Evolutionary conservation across 352 stramenopile species (phyloP).

Genomic region (Discostella stelligera): DNA sequence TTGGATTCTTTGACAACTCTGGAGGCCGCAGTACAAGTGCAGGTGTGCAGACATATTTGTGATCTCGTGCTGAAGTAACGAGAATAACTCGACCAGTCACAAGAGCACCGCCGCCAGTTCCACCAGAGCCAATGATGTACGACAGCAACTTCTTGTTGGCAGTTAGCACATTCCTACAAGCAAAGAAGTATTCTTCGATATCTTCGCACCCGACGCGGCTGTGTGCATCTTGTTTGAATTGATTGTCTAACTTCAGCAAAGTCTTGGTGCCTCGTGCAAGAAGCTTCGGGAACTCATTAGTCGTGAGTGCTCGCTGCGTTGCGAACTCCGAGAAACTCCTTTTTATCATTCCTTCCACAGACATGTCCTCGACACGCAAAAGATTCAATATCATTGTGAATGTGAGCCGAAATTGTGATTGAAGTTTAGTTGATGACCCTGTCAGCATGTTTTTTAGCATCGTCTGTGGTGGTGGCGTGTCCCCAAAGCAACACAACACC

Average conservation of each 20-base stretch:
- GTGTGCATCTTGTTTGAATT: slow-evolving; percentile 66
- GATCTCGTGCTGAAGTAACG: slow-evolving; percentile 62
- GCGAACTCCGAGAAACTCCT: slow-evolving; percentile 94
- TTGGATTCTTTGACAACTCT: slow-evolving; percentile 23
- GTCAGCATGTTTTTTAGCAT: slow-evolving; percentile 93
- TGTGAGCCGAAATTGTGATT: slow-evolving; percentile 96
- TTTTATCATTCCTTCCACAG: slow-evolving; percentile 94
- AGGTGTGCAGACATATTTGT: slow-evolving; percentile 62
- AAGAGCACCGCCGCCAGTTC: slow-evolving; percentile 53
- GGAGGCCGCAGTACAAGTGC: slow-evolving; percentile 63
- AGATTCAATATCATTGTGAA: slow-evolving; percentile 99
- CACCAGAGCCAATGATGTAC: slow-evolving; percentile 53
- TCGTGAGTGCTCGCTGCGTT: slow-evolving; percentile 85
- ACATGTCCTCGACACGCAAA: slow-evolving; percentile 87
- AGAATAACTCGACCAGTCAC: slow-evolving; percentile 62
- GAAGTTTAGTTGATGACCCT: slow-evolving; percentile 91
- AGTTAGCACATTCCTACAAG: slow-evolving; percentile 49
- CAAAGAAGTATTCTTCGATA: slow-evolving; percentile 72
- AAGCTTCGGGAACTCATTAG: slow-evolving; percentile 79
- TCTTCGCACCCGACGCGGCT: slow-evolving; percentile 68
- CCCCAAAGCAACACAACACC: slow-evolving; percentile 82
- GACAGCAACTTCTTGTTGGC: slow-evolving; percentile 57
- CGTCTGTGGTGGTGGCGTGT: slow-evolving; percentile 64
- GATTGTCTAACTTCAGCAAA: slow-evolving; percentile 84
- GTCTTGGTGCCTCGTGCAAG: slow-evolving; percentile 65